Evolutionary conservation across 345 rosid genomes (phyloP).

Genomic region (Eucalyptus pauciflora): DNA sequence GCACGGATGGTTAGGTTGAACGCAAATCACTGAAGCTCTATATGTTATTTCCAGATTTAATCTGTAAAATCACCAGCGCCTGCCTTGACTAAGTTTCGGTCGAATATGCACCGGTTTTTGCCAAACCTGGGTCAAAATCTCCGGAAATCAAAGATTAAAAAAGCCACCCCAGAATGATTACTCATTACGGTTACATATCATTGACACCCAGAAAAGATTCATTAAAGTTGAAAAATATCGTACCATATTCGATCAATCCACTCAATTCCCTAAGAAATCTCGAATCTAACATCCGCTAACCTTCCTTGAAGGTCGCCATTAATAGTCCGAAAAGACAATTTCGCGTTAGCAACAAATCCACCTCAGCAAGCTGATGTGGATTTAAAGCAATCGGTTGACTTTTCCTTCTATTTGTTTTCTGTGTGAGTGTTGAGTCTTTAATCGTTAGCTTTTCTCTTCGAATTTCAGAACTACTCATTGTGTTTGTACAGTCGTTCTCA

Average conservation of each 20-base stretch:
- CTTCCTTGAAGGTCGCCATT: background rate
- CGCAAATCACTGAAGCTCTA: too few species aligned
- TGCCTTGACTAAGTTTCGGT: background rate
- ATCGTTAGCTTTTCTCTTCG: background rate
- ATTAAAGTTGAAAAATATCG: rapidly evolving
- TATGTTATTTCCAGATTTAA: background rate
- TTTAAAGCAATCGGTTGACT: background rate
- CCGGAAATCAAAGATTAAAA: background rate
- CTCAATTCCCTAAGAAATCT: background rate
- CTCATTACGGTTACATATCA: background rate
- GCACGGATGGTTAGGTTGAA: too few species aligned
- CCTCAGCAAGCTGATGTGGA: background rate
- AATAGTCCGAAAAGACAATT: background rate
- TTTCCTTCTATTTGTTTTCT: background rate
- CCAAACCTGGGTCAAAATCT: background rate
- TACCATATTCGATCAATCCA: background rate
- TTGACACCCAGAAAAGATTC: background rate
- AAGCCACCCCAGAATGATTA: background rate
- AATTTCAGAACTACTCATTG: background rate
- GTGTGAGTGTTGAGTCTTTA: background rate
- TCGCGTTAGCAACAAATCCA: background rate
- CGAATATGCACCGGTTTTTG: background rate
- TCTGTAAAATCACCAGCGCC: background rate
- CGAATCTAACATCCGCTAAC: background rate
- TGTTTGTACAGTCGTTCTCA: background rate